These are phyloP conservation scores for Daldinia bambusicola DNA, from an alignment of 495 filamentous ascomycete genomes.

Conservation along the genomic window DNA sequence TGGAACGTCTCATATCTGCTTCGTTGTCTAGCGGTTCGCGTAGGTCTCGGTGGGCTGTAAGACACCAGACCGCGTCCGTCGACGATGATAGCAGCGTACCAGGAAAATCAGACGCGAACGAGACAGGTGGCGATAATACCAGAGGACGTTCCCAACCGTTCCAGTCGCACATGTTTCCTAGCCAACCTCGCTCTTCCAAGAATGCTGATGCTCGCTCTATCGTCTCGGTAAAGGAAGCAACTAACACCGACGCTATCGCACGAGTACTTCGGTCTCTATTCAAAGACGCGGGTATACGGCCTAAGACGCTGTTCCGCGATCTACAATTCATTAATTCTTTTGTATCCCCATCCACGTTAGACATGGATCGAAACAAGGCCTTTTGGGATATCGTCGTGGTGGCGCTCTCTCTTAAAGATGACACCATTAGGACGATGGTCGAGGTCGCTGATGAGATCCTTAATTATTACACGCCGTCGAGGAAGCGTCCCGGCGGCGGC, in stretches of 20 bases:
- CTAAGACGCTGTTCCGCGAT: constrained; percentile 92
- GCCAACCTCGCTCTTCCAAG: constrained; percentile 45
- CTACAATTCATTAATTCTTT: constrained; percentile 96
- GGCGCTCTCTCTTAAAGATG: constrained; percentile 87
- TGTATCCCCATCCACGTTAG: constrained; percentile 80
- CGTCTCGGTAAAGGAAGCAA: constrained; percentile 53
- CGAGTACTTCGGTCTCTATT: constrained; percentile 83
- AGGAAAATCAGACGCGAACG: constrained; percentile 35
- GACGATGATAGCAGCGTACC: constrained; percentile 37
- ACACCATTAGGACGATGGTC: constrained; percentile 90
- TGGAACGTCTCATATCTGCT: constrained; percentile 82
- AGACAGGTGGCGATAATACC: constrained; percentile 65
- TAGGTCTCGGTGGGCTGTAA: constrained; percentile 51
- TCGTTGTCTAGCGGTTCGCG: constrained; percentile 64
- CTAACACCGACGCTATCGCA: constrained; percentile 78
- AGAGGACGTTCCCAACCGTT: constrained; percentile 72
- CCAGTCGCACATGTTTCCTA: constrained; percentile 49
- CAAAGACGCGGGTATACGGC: constrained; percentile 77
- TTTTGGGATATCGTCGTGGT: constrained; percentile 95
- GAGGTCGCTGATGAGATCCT: constrained; percentile 82
- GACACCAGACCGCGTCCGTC: constrained; percentile 33
- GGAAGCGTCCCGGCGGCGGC: constrained; percentile 43
- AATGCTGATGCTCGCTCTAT: constrained; percentile 57
- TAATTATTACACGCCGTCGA: constrained; percentile 62
- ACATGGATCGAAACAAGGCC: constrained; percentile 87